Percentiles rank a stretch among this genome's conserved stretches.
phyloP scores from a whole-genome alignment of 345 rosid species.

The Citrus australasica region DNA sequence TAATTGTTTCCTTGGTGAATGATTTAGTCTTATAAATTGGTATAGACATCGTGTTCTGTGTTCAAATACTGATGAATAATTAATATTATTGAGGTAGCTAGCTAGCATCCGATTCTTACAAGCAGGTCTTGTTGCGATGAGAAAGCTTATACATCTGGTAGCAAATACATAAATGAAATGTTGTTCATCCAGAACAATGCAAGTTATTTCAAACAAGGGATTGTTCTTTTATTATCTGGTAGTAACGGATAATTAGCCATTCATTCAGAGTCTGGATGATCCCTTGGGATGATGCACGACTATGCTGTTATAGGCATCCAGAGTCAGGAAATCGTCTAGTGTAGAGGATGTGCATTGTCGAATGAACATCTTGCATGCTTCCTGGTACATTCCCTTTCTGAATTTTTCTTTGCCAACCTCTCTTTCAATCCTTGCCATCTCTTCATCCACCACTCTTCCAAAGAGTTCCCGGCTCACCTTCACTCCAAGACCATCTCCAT shows the following conservation, averaged over 20 bases:
- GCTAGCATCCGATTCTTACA: neutral
- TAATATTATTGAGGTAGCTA: neutral
- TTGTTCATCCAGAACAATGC: neutral
- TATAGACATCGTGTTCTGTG: neutral
- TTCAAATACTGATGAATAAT: neutral
- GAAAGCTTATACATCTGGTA: neutral
- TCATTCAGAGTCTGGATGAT: conserved; percentile 48
- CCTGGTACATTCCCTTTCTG: conserved; percentile 63
- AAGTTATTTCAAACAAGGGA: neutral
- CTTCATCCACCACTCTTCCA: conserved; percentile 82
- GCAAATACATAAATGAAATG: neutral
- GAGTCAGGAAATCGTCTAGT: conserved; percentile 86
- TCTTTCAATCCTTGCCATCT: conserved; percentile 76
- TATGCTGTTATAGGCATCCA: conserved; percentile 64
- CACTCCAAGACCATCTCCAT: conserved; percentile 79
- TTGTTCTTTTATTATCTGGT: neutral
- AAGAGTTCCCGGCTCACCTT: conserved; percentile 60
- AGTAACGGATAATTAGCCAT: neutral
- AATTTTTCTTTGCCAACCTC: conserved; percentile 87
- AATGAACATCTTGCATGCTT: conserved; percentile 71
- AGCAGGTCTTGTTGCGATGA: neutral
- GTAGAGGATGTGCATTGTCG: conserved; percentile 58
- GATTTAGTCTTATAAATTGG: neutral
- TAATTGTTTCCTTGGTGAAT: neutral
- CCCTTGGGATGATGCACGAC: conserved; percentile 55